Base-by-base conservation (phyloP, 2,329 filamentous ascomycete species). In the Sphaceloma murrayae region DNA sequence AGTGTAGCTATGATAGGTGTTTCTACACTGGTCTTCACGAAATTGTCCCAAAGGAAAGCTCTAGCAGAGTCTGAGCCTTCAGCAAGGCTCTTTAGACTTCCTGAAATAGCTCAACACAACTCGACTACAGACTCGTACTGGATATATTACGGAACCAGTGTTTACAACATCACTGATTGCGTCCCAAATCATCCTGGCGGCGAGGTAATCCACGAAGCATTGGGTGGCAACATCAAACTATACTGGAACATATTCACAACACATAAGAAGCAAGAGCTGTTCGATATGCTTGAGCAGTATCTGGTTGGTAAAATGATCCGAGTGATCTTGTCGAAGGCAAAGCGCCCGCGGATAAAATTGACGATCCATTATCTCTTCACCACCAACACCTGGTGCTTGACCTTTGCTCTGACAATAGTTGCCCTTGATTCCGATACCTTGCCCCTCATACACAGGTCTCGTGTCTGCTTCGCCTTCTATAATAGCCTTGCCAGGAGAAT, bases 101-200 rank as follows among this genome's bases (percentile, higher is more conserved):
- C 48, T 24, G 52, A 64, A 49, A 51, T 65, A 9, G 51, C 52
- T 18, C 49, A 56, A 39, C 62, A 65, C 48, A 57, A 60, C 38
- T 48, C 51, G 11, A 49, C 66, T 14, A 74, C 76, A 0, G 56
- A 67, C 1, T 60, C 65, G 7, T 77, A 77, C 2, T 83, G 79
- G 79, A 72, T 83, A 3, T 75, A 73, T n/a, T 69, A 70, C 43
- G 74, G 69, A 17, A 74, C 75, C 55, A 74, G 75, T 46, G 77
- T 83, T 14, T 83, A 82, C 65, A 74, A 83, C 54, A 82, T 83
- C 43, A 82, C 78, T 1, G 75, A 81, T 40, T 83, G 78, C 76
- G 63, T 82, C 16, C 63, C 67, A 1, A 75, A 70, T 1, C 79
- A 83, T 54, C 79, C 79, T 0, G 79, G 79, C 3, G 79, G 79